These are phyloP conservation scores for Candida taoyuanica DNA, from an alignment of 805 yeast species.

Conservation along the genomic window DNA sequence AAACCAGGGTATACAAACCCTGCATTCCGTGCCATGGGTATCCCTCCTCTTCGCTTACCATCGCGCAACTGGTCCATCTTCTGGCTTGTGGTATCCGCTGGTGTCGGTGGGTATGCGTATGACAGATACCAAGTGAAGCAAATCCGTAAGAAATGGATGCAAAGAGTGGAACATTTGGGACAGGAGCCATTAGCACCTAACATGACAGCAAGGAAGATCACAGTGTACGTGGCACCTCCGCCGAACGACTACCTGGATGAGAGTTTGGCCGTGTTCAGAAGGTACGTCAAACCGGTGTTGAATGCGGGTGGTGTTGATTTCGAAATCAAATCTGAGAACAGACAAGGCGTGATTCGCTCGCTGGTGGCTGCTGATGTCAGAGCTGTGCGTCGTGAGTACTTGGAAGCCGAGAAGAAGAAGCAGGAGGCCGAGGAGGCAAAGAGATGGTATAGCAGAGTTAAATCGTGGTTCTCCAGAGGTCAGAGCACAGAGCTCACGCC, in stretches of 20 bases:
- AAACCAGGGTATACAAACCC: slow-evolving; percentile 60
- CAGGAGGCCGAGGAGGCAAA: slow-evolving; percentile 17
- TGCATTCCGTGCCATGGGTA: slow-evolving; percentile 80
- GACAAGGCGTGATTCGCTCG: slow-evolving; percentile 86
- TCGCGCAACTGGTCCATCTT: slow-evolving; percentile 92
- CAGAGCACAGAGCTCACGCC: slow-evolving; percentile 14
- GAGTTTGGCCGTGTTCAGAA: slow-evolving; percentile 66
- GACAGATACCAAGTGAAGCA: slow-evolving; percentile 72
- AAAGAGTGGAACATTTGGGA: slow-evolving; percentile 50
- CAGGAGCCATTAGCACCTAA: slow-evolving; percentile 42
- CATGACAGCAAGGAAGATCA: slow-evolving; percentile 65
- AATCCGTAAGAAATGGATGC: slow-evolving; percentile 61
- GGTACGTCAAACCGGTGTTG: slow-evolving; percentile 79
- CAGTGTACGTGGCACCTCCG: slow-evolving; percentile 91
- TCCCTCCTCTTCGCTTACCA: slow-evolving; percentile 72
- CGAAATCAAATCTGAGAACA: slow-evolving; percentile 66
- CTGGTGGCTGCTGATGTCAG: slow-evolving; percentile 82
- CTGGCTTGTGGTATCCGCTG: slow-evolving; percentile 61
- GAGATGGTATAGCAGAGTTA: slow-evolving; percentile 19
- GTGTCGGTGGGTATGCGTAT: slow-evolving; percentile 73
- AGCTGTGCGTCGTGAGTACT: slow-evolving; percentile 48
- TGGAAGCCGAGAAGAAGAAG: slow-evolving; percentile 26
- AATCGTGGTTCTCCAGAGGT: slow-evolving; percentile 9
- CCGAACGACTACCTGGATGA: slow-evolving; percentile 85
- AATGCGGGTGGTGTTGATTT: slow-evolving; percentile 82